phyloP scores from a whole-genome alignment of 805 yeast genomes.

The Sugiyamaella marilandica region DNA sequence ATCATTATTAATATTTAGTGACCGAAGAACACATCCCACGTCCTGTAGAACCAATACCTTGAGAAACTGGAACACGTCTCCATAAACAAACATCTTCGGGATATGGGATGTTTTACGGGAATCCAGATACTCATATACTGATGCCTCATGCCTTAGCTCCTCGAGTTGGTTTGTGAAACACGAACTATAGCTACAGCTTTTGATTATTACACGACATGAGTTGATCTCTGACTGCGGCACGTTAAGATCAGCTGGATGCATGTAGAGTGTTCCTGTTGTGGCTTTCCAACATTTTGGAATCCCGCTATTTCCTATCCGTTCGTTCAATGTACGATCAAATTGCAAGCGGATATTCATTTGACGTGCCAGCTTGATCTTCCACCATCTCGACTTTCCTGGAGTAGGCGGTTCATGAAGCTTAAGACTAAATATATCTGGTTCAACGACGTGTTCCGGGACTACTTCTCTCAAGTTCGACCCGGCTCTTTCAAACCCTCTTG shows the following conservation, averaged over 20 bases:
- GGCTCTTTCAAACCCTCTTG: neutral
- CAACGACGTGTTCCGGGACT: constrained; percentile 10
- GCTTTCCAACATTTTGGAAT: neutral
- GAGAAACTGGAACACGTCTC: constrained; percentile 19
- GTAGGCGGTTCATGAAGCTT: constrained; percentile 14
- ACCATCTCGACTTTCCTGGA: constrained; percentile 18
- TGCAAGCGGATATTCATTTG: neutral
- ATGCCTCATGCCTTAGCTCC: constrained; percentile 19
- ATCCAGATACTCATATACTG: constrained; percentile 21
- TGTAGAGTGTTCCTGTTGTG: neutral
- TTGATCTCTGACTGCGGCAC: neutral
- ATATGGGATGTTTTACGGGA: constrained; percentile 3
- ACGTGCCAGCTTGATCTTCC: constrained; percentile 12
- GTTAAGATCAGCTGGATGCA: neutral
- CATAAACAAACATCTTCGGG: constrained; percentile 20
- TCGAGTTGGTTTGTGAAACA: neutral
- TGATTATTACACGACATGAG: constrained; percentile 11
- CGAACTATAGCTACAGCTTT: constrained; percentile 13
- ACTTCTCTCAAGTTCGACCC: neutral
- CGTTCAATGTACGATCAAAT: neutral
- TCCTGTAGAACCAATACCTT: constrained; percentile 24
- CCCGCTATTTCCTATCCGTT: neutral
- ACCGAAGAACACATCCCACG: constrained; percentile 19
- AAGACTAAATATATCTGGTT: constrained; percentile 14
- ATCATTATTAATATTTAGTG: constrained; percentile 12